phyloP scores from a whole-genome alignment of 2,329 filamentous ascomycete genomes.

The Botrytis cinerea region DNA sequence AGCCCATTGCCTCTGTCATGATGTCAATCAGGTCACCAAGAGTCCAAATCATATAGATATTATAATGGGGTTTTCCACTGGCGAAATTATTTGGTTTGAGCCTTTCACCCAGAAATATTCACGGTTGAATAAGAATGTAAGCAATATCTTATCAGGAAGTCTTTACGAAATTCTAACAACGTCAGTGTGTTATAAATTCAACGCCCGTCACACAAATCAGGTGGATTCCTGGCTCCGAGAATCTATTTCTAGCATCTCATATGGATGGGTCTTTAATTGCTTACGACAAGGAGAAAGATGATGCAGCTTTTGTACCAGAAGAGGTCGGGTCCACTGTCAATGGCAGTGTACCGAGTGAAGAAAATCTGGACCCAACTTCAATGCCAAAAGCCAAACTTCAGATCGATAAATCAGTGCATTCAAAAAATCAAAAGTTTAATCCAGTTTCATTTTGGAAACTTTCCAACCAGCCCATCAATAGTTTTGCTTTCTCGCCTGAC shows the following conservation, averaged over 20 bases:
- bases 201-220: slow-evolving; percentile 83
- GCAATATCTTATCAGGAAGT: slow-evolving; percentile 31
- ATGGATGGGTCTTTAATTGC: slow-evolving; percentile 89
- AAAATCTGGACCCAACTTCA: slow-evolving; percentile 38
- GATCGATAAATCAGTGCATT: slow-evolving; percentile 88
- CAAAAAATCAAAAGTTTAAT: slow-evolving; percentile 89
- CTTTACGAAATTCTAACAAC: slow-evolving; percentile 25
- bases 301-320: slow-evolving; percentile 75
- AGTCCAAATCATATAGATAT: slow-evolving; percentile 80
- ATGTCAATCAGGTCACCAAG: slow-evolving; percentile 84
- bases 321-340: slow-evolving; percentile 48
- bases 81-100: slow-evolving; percentile 98
- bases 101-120: slow-evolving; percentile 95
- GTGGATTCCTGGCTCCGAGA: slow-evolving; percentile 95
- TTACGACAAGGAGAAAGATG: slow-evolving; percentile 97
- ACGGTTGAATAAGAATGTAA: slow-evolving; percentile 90
- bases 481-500: slow-evolving; percentile 90
- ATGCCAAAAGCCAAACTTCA: slow-evolving; percentile 54
- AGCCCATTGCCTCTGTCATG: slow-evolving; percentile 91
- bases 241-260: slow-evolving; percentile 86
- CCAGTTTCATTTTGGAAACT: slow-evolving; percentile 91
- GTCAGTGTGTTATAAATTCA: slow-evolving; percentile 80
- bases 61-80: slow-evolving; percentile 92
- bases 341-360: slow-evolving; percentile 39
- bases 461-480: slow-evolving; percentile 86